Percentiles rank a stretch among this genome's conserved stretches.
These are phyloP conservation scores for Chalciporus sp. DNA, from an alignment of 1,284 basidiomycete genomes.

Conservation along the genomic window DNA sequence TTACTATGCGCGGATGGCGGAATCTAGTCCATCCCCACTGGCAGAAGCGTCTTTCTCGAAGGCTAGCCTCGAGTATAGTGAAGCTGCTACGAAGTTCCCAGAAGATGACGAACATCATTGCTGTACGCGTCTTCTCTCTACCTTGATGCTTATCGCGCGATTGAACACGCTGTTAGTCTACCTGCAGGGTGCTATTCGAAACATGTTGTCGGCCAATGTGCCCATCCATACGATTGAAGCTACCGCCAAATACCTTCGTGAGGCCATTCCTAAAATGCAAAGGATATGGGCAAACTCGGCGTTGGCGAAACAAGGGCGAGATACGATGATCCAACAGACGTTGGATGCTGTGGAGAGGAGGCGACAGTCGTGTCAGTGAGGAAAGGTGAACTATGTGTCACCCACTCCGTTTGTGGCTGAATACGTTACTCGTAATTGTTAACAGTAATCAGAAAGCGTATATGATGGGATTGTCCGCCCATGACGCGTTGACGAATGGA, in stretches of 20 bases:
- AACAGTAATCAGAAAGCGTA: too few species aligned
- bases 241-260: neutral
- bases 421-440: too few species aligned
- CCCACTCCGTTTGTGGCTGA: too few species aligned
- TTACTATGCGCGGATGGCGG: constrained; percentile 4
- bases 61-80: constrained; percentile 22
- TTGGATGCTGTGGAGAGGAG: neutral
- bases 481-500: too few species aligned
- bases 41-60: neutral
- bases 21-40: neutral
- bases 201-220: neutral
- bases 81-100: constrained; percentile 29
- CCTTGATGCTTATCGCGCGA: neutral
- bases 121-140: constrained; percentile 19
- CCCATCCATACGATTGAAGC: neutral
- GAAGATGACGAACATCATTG: constrained; percentile 34
- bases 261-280: constrained; percentile 9
- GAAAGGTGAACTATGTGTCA: neutral
- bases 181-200: constrained; percentile 1
- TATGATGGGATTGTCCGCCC: too few species aligned
- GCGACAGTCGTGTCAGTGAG: neutral
- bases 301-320: constrained; percentile 1
- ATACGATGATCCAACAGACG: neutral
- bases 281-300: constrained; percentile 9
- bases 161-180: constrained; percentile 9